Percentiles rank a stretch among this genome's conserved stretches.
These are phyloP conservation scores for Cystodermella granulosa DNA, from an alignment of 1,284 basidiomycete genomes.

Conservation along the genomic window DNA sequence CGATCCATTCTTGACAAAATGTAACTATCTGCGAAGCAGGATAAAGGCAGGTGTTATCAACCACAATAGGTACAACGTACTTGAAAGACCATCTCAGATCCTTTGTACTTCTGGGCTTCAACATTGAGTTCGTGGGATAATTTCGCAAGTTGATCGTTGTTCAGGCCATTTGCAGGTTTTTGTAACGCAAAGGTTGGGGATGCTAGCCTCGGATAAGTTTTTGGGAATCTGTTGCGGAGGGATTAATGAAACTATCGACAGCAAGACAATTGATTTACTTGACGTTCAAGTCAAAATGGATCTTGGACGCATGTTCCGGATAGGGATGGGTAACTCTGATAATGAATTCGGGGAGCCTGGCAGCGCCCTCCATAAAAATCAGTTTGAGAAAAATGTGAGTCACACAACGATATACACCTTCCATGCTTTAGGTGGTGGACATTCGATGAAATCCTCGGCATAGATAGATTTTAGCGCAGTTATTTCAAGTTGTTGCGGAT, in stretches of 20 bases:
- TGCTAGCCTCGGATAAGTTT: constrained; percentile 67
- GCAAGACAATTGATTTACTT: constrained; percentile 50
- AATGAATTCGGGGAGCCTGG: constrained; percentile 65
- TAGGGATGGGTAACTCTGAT: constrained; percentile 65
- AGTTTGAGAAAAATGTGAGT: constrained; percentile 4
- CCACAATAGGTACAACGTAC: constrained; percentile 33
- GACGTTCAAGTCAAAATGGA: constrained; percentile 61
- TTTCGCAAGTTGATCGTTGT: constrained; percentile 48
- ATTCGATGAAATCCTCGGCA: constrained; percentile 66
- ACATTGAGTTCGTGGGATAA: constrained; percentile 55
- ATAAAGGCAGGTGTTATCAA: constrained; percentile 5
- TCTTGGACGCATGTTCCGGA: constrained; percentile 47
- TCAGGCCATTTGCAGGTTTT: constrained; percentile 57
- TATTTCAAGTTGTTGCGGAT: constrained; percentile 69
- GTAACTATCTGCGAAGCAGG: constrained; percentile 51
- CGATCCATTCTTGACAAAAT: constrained; percentile 67
- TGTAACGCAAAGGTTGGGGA: constrained; percentile 64
- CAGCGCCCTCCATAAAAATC: constrained; percentile 49
- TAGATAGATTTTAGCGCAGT: constrained; percentile 74
- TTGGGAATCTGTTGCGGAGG: constrained; percentile 65
- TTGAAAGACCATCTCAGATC: constrained; percentile 71
- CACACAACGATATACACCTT: constrained; percentile 52
- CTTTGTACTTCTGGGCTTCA: constrained; percentile 57
- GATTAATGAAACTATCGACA: neutral
- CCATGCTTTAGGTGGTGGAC: constrained; percentile 72